Evolutionary conservation across 176 grass and related monocot genomes (phyloP).

Genomic region (Phyllostachys edulis): DNA sequence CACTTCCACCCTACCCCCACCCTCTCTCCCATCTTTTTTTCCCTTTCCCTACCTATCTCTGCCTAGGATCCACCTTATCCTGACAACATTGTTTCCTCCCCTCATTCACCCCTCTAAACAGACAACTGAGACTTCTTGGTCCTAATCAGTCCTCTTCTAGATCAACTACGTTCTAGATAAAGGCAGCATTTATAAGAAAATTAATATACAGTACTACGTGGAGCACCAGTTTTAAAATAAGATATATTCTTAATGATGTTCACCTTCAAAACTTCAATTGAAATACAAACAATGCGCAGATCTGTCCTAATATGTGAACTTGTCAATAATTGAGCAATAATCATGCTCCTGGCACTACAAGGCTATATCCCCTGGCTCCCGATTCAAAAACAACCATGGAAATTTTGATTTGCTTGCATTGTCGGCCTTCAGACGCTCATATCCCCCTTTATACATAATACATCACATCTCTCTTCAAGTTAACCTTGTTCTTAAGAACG

Average conservation of each 20-base stretch:
- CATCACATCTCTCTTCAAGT: conserved; percentile 6
- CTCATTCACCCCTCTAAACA: not conserved
- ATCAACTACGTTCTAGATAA: not conserved
- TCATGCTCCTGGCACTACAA: not conserved
- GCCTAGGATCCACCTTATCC: not conserved
- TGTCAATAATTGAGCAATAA: not conserved
- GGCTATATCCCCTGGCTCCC: not conserved
- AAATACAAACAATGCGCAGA: not conserved
- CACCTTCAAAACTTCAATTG: not conserved
- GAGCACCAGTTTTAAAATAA: not conserved
- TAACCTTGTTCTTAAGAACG: not conserved
- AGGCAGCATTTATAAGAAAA: not conserved
- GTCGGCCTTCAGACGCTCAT: not conserved
- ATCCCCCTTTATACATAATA: not conserved
- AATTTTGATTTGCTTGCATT: not conserved
- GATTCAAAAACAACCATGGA: not conserved
- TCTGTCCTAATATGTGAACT: too few relatives aligned
- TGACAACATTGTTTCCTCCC: not conserved
- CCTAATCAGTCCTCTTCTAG: not conserved
- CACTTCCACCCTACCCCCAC: not conserved
- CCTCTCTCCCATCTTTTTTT: not conserved
- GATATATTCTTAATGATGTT: not conserved
- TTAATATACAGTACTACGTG: not conserved
- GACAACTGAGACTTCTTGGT: not conserved
- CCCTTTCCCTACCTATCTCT: not conserved